A percentile compares a stretch with the other conserved stretches of the same genome.
These are phyloP conservation scores for Schrenkiella parvula DNA, from an alignment of 345 rosid species.

Conservation along the genomic window DNA sequence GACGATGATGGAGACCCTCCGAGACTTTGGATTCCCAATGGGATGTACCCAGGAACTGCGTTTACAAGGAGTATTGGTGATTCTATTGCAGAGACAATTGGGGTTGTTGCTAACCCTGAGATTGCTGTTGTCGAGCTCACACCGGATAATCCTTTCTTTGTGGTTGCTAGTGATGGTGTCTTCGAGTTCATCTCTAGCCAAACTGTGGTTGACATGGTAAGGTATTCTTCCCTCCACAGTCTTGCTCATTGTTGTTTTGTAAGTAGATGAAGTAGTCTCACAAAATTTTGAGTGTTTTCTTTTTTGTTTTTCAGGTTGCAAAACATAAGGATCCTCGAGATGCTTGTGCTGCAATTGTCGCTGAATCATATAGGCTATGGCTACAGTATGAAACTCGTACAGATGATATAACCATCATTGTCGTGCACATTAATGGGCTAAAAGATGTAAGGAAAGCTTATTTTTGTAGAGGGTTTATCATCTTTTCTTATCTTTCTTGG, in stretches of 20 bases:
- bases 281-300: background rate
- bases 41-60: constrained; percentile 99
- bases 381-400: constrained; percentile 98
- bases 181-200: constrained; percentile 97
- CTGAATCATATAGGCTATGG: constrained; percentile 99
- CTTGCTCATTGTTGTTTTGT: background rate
- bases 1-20: constrained; percentile 98
- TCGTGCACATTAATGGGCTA: constrained; percentile 82
- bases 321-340: constrained; percentile 95
- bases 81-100: constrained; percentile 87
- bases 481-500: constrained; percentile 19
- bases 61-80: constrained; percentile 97
- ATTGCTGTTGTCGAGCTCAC: constrained; percentile 81
- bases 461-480: background rate
- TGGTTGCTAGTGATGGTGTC: constrained; percentile 98
- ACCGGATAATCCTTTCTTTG: constrained; percentile 81
- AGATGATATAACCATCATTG: constrained; percentile 97
- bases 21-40: constrained; percentile 87
- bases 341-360: constrained; percentile 99
- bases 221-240: constrained; percentile 39
- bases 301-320: constrained; percentile 59
- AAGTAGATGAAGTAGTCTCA: background rate
- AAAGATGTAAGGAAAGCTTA: constrained; percentile 48
- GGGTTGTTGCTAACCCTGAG: constrained; percentile 97
- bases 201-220: constrained; percentile 96